Evolutionary conservation across 1,284 basidiomycete genomes (phyloP).

Genomic region (Ustilago curta): DNA sequence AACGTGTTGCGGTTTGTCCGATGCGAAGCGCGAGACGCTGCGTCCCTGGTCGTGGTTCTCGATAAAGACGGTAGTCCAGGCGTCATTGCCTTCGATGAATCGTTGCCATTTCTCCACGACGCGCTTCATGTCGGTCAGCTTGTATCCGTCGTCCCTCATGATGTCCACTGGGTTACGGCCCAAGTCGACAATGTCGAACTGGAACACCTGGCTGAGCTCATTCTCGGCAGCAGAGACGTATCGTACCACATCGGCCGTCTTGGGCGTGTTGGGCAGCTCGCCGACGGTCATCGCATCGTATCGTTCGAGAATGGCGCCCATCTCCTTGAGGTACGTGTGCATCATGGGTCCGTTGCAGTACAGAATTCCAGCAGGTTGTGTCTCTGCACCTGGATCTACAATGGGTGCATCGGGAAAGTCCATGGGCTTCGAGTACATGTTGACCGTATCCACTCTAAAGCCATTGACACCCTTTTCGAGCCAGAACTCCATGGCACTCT

Average conservation of each 20-base stretch:
- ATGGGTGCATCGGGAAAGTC: conserved; percentile 67
- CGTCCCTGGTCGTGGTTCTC: conserved; percentile 80
- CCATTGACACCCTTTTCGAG: conserved; percentile 80
- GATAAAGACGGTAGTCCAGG: conserved; percentile 58
- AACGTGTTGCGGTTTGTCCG: conserved; percentile 75
- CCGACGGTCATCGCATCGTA: conserved; percentile 77
- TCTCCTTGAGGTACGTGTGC: conserved; percentile 77
- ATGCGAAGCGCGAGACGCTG: conserved; percentile 75
- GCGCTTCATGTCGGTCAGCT: conserved; percentile 74
- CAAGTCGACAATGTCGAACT: conserved; percentile 77
- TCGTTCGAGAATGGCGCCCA: conserved; percentile 72
- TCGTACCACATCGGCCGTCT: conserved; percentile 72
- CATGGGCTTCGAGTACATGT: conserved; percentile 64
- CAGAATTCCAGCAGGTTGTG: conserved; percentile 74
- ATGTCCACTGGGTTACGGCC: conserved; percentile 69
- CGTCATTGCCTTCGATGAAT: conserved; percentile 49
- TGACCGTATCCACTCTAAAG: conserved; percentile 72
- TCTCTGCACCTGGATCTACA: conserved; percentile 73
- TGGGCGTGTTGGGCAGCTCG: conserved; percentile 71
- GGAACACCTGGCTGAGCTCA: conserved; percentile 75
- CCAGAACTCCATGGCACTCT: conserved; percentile 79
- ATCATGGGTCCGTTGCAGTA: conserved; percentile 70
- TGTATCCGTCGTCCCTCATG: conserved; percentile 73
- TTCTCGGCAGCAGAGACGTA: conserved; percentile 77
- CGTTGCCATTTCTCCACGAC: conserved; percentile 76